Evolutionary conservation across 2,329 filamentous ascomycete genomes (phyloP).

Genomic region (Epichloe hybrida): DNA sequence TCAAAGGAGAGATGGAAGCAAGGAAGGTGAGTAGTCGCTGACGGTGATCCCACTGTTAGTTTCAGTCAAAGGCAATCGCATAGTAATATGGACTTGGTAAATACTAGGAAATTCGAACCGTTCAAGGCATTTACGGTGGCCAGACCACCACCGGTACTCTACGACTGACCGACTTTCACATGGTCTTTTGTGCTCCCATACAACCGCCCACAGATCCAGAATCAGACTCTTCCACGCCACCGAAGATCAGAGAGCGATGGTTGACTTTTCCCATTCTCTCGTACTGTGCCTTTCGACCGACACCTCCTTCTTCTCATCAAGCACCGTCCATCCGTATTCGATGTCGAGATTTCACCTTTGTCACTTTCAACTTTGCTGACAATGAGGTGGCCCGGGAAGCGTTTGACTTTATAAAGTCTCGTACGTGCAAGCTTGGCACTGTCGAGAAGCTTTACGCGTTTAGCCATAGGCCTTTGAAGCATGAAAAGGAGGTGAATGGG

Average conservation of each 20-base stretch:
- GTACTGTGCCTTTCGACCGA: constrained; percentile 64
- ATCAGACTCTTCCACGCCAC: constrained; percentile 12
- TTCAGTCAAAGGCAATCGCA: background rate
- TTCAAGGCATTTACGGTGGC: constrained; percentile 47
- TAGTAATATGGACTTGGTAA: background rate
- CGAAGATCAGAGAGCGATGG: constrained; percentile 57
- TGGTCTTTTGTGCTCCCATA: constrained; percentile 35
- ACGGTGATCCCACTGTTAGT: background rate
- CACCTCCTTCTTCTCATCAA: constrained; percentile 53
- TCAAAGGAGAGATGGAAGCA: constrained; percentile 22
- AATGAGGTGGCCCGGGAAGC: constrained; percentile 66
- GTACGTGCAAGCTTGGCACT: constrained; percentile 69
- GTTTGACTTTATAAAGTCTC: constrained; percentile 71
- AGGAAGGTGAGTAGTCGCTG: constrained; percentile 22
- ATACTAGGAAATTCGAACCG: constrained; percentile 37
- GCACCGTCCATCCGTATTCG: constrained; percentile 74
- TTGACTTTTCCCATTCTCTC: constrained; percentile 89
- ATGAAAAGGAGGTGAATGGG: constrained; percentile 62
- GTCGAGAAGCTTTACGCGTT: constrained; percentile 91
- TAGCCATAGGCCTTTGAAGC: constrained; percentile 59
- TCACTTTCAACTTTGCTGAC: constrained; percentile 75
- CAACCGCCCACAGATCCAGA: constrained; percentile 15
- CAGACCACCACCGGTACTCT: constrained; percentile 42
- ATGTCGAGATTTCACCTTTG: constrained; percentile 86
- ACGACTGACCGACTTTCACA: constrained; percentile 50